Percentiles rank a stretch among this genome's conserved stretches.
Evolutionary conservation across 2,329 filamentous ascomycete species (phyloP).

Genomic region (Helminthosporium solani): DNA sequence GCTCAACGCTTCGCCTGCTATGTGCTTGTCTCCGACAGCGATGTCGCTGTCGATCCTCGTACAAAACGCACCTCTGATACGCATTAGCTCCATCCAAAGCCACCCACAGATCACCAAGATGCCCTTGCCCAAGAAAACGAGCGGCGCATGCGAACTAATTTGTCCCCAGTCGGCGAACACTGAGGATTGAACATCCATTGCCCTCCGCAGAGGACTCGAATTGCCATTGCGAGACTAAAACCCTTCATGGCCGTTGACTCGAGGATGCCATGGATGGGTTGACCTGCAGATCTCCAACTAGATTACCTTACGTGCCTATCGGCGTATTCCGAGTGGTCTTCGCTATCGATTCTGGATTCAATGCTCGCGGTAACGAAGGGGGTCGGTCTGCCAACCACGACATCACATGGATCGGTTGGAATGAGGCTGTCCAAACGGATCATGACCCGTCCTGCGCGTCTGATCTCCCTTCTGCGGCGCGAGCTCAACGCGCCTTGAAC

Average conservation of each 20-base stretch:
- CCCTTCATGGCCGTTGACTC: too few relatives aligned
- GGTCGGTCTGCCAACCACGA: slow-evolving; percentile 1
- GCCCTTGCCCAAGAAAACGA: slow-evolving; percentile 12
- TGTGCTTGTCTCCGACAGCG: too few relatives aligned
- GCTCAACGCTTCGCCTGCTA: slow-evolving; percentile 1
- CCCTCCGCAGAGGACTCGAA: too few relatives aligned
- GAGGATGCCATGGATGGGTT: too few relatives aligned
- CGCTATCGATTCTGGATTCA: too few relatives aligned
- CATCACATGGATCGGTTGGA: slow-evolving; percentile 10
- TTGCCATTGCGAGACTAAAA: too few relatives aligned
- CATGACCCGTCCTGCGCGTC: too few relatives aligned
- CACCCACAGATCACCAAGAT: slow-evolving; percentile 11
- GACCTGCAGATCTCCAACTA: too few relatives aligned
- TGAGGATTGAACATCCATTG: too few relatives aligned
- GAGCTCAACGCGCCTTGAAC: slow-evolving; percentile 11
- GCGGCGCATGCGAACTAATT: slow-evolving; percentile 5
- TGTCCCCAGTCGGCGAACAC: background rate
- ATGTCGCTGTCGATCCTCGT: slow-evolving; percentile 13
- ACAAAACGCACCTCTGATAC: slow-evolving; percentile 4
- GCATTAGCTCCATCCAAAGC: slow-evolving; percentile 10
- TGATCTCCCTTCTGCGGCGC: slow-evolving; percentile 13
- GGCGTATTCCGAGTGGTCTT: too few relatives aligned
- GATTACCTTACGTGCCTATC: too few relatives aligned
- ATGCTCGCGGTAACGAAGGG: too few relatives aligned
- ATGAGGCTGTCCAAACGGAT: slow-evolving; percentile 7